phyloP scores from a whole-genome alignment of 768 basidiomycete genomes.

The Suillus subalutaceus region DNA sequence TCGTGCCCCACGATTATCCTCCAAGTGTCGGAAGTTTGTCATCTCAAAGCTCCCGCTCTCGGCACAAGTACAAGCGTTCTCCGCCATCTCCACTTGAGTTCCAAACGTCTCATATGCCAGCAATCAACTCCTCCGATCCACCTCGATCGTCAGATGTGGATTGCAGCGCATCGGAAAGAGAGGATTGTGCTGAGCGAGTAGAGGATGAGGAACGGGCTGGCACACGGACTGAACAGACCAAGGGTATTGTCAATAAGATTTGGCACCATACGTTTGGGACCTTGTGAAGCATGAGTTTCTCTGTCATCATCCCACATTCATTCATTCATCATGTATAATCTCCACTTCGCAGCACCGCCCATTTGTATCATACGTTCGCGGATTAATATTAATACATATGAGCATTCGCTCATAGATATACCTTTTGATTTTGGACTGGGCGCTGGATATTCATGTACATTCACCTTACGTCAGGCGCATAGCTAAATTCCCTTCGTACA shows the following conservation, averaged over 20 bases:
- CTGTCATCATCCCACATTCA: slow-evolving; percentile 2
- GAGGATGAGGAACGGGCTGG: slow-evolving; percentile 53
- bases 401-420: background rate
- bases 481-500: slow-evolving; percentile 12
- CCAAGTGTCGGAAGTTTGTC: slow-evolving; percentile 51
- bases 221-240: slow-evolving; percentile 41
- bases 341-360: background rate
- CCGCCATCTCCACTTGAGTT: slow-evolving; percentile 46
- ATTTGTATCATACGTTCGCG: slow-evolving; percentile 11
- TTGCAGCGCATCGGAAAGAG: slow-evolving; percentile 43
- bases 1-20: slow-evolving; percentile 49
- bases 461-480: slow-evolving; percentile 21
- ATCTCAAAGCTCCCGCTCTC: slow-evolving; percentile 23
- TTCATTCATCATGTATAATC: slow-evolving; percentile 10
- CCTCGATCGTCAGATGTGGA: slow-evolving; percentile 16
- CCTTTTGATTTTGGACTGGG: background rate
- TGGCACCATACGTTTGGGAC: slow-evolving; percentile 20
- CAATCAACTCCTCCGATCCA: slow-evolving; percentile 37
- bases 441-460: slow-evolving; percentile 16
- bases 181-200: slow-evolving; percentile 54
- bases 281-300: background rate
- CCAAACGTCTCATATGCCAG: slow-evolving; percentile 34
- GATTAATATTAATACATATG: background rate
- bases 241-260: slow-evolving; percentile 31
- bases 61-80: slow-evolving; percentile 32